Conservation (phyloP, 306 rosid species). For the Sechiopsis laciniata region DNA sequence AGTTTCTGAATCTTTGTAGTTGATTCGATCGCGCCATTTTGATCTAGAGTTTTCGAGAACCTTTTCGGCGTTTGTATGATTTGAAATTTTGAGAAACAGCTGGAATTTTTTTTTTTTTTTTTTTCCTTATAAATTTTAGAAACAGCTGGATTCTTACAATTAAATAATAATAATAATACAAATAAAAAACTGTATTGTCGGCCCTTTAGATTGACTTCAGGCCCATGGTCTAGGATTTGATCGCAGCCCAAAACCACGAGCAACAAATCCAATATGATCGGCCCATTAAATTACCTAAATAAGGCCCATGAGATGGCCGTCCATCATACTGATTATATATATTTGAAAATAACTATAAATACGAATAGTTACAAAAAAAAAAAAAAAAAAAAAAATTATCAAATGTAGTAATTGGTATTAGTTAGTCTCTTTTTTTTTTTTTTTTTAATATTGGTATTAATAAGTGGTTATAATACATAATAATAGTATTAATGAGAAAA, state of each 20-base stretch:
- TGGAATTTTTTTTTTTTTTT: background rate
- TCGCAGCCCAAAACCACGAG: background rate
- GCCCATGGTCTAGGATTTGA: background rate
- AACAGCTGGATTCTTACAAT: background rate
- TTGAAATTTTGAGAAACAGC: conserved; percentile 2
- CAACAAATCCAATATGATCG: background rate
- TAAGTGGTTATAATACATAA: no score
- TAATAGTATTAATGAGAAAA: no score
- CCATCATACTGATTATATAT: no score
- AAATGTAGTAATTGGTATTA: no score
- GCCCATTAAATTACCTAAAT: background rate
- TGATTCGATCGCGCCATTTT: conserved; percentile 10
- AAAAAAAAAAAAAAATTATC: no score
- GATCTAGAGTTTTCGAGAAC: background rate
- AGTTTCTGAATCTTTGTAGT: background rate
- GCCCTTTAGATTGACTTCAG: background rate
- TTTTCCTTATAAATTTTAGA: background rate
- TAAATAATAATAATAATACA: background rate
- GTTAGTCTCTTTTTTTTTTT: no score
- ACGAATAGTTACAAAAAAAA: no score
- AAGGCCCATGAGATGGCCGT: background rate
- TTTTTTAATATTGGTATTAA: no score
- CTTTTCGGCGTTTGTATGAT: background rate
- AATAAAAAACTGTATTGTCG: background rate
- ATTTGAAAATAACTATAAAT: no score